Base-by-base conservation (phyloP, 352 stramenopile species). In the Blastocystis sp. region DNA sequence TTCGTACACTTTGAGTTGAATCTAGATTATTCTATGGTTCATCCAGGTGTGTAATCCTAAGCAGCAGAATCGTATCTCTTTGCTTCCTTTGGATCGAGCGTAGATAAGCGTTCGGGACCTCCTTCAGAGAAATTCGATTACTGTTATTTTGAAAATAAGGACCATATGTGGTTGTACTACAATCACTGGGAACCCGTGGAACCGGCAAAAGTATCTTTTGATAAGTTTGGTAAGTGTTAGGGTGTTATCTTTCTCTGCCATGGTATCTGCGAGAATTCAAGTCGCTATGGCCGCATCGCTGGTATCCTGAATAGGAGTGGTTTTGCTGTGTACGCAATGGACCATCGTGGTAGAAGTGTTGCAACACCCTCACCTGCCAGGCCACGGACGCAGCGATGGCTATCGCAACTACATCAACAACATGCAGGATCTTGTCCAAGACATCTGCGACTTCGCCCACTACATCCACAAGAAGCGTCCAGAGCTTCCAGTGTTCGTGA, bases 301-400 rank as follows among this genome's bases (percentile, higher is more conserved):
- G 18, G 45, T 3, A 90, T 55, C 41, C 47, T 90, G 0, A 73
- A n/a, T 11, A 73, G n/a, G 7, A 89, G 76, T 39, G 89, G 89
- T 39, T 89, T 70, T 59, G 69, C 43, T 9, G 56, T 91, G 20
- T 91, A 90, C 69, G 79, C 89, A 7, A 53, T 91, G 56, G 89
- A 91, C 66, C 89, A 91, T 53, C 89, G 70, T 20, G 70, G 59
- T 68, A 39, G 11, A 11, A 15, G 1, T 37, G 11, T 29, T 23
- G 11, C 26, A 39, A 6, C 23, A 29, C 18, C 5, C 37, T 68
- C n/a, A 29, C 59, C 4, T 37, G 59, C 3, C 79, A 62, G 87
- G 89, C 37, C 89, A 91, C 56, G 89, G 89, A 26, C 63, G 43
- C 29, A 91, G 89, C 54, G 89, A 91, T 56, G 89, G 89, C 37